A percentile compares a stretch with the other conserved stretches of the same genome.
These are phyloP conservation scores for Chloroidium sp. DNA, from an alignment of 163 green algal genomes.

Conservation along the genomic window DNA sequence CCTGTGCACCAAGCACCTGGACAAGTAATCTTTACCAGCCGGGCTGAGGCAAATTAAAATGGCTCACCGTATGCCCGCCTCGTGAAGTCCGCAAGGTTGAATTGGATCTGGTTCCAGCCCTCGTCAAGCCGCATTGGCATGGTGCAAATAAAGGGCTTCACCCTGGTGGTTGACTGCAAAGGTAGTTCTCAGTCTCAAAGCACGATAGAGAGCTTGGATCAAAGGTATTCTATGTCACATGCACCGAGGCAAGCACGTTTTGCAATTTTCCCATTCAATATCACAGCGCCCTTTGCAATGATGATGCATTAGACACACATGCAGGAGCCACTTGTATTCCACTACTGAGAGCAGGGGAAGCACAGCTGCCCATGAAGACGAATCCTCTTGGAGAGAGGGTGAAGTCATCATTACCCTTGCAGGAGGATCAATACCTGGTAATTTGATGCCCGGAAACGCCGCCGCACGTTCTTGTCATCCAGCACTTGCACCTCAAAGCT, in stretches of 20 bases:
- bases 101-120: conserved; percentile 98
- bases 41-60: no score
- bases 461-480: conserved; percentile 92
- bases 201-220: not conserved
- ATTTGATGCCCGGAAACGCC: conserved; percentile 93
- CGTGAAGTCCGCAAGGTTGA: conserved; percentile 97
- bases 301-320: no score
- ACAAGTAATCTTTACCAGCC: no score
- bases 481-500: conserved; percentile 96
- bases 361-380: no score
- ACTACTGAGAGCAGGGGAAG: no score
- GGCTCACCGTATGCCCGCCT: conserved; percentile 73
- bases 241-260: not conserved
- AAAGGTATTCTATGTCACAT: not conserved
- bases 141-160: conserved; percentile 98
- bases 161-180: conserved; percentile 81
- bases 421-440: conserved; percentile 69
- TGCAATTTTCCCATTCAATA: not conserved
- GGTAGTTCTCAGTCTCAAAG: not conserved
- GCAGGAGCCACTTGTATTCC: no score
- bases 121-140: conserved; percentile 98
- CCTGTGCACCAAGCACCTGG: no score
- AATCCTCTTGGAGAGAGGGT: no score
- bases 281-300: not conserved
- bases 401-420: no score